Conservation (phyloP, 352 stramenopile genomes). For the Globisporangium spinosum region DNA sequence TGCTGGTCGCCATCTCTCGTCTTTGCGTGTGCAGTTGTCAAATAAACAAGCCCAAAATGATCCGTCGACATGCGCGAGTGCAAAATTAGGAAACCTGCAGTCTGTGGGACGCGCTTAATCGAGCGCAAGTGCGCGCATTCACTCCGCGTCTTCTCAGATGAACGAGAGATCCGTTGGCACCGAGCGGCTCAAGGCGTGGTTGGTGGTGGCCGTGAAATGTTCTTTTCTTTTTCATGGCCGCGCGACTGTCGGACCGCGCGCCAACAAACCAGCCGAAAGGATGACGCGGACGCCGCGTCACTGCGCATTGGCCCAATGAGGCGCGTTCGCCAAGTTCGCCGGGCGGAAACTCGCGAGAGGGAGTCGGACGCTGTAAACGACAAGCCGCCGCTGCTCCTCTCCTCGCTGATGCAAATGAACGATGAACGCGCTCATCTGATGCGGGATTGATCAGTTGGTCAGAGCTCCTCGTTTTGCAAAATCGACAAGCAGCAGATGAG, state of each 20-base stretch:
- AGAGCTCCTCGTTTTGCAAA: neutral
- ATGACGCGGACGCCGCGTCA: neutral
- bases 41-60: neutral
- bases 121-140: neutral
- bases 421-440: neutral
- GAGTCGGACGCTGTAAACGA: slow-evolving; percentile 8
- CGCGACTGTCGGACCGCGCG: neutral
- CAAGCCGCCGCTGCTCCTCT: neutral
- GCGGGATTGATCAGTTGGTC: neutral
- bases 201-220: neutral
- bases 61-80: neutral
- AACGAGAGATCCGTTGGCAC: neutral
- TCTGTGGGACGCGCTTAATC: neutral
- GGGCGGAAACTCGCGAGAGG: neutral
- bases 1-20: too few species aligned
- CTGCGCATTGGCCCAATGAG: slow-evolving; percentile 3
- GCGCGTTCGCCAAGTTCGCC: neutral
- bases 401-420: neutral
- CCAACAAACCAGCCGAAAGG: neutral
- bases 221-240: neutral
- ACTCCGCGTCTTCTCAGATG: slow-evolving; percentile 4
- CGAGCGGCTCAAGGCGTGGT: neutral
- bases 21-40: neutral
- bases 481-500: neutral
- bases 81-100: neutral